phyloP scores from a whole-genome alignment of 139 green algal species.

The Closterium sp. region DNA sequence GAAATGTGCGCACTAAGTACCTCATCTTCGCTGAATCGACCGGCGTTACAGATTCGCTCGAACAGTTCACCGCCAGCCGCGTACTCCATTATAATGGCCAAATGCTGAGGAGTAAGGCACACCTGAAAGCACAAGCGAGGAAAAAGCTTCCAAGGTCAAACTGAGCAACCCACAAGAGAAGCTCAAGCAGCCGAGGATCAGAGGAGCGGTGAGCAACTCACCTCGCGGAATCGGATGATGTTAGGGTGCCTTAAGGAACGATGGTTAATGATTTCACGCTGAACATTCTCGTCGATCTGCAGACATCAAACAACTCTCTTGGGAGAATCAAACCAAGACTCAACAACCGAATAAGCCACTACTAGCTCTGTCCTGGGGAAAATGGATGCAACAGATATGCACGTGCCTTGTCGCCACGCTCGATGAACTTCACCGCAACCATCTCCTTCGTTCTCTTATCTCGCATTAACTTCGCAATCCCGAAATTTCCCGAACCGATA shows the following conservation, averaged over 20 bases:
- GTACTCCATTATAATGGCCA: constrained; percentile 92
- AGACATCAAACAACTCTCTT: not conserved
- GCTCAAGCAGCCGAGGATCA: constrained; percentile 11
- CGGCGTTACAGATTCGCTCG: constrained; percentile 87
- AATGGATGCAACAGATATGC: not conserved
- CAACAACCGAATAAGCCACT: not conserved
- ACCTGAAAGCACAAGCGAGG: constrained; percentile 24
- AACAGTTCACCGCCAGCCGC: constrained; percentile 87
- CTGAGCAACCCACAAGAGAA: not conserved
- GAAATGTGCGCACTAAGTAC: not conserved
- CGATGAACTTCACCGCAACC: constrained; percentile 81
- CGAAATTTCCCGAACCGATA: constrained; percentile 93
- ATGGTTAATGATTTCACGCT: constrained; percentile 98
- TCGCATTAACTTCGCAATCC: constrained; percentile 77
- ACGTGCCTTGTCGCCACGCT: constrained; percentile 66
- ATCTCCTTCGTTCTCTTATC: constrained; percentile 70
- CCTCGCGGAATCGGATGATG: constrained; percentile 84
- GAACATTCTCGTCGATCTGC: constrained; percentile 94
- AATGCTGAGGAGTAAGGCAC: constrained; percentile 61
- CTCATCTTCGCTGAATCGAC: constrained; percentile 92
- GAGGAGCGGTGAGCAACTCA: constrained; percentile 17
- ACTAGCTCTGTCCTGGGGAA: not conserved
- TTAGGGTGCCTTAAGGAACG: constrained; percentile 90
- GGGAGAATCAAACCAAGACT: not conserved
- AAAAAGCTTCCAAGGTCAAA: constrained; percentile 15